A percentile compares a stretch with the other conserved stretches of the same genome.
Evolutionary conservation across 1,284 basidiomycete species (phyloP).

Genomic region (Ceratobasidium sp.): DNA sequence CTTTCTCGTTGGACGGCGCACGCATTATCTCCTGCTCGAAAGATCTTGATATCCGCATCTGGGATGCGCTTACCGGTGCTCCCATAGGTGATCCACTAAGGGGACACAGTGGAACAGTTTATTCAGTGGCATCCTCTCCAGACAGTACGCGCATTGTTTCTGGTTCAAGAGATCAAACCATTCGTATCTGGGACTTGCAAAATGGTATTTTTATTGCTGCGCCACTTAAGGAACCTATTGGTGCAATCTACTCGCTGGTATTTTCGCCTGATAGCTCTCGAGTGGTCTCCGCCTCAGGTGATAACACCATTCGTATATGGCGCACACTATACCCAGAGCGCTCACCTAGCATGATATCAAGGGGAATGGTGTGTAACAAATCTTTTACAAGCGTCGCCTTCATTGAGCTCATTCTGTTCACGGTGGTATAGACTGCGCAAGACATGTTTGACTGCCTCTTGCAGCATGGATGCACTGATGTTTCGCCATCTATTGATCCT

Average conservation of each 20-base stretch:
- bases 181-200: conserved; percentile 29
- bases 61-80: not conserved
- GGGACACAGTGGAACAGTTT: conserved; percentile 8
- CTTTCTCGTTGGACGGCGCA: conserved; percentile 1
- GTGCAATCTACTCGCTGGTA: not conserved
- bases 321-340: not conserved
- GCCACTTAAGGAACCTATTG: not conserved
- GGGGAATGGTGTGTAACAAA: too few relatives aligned
- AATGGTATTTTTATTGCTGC: too few relatives aligned
- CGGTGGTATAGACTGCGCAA: not conserved
- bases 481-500: not conserved
- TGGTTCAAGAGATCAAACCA: conserved; percentile 13
- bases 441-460: conserved; percentile 19
- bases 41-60: not conserved
- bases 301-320: conserved; percentile 29
- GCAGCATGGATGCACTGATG: not conserved
- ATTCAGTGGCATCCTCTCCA: conserved; percentile 15
- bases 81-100: too few relatives aligned
- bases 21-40: not conserved
- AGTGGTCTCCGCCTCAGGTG: conserved; percentile 21
- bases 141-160: conserved; percentile 10
- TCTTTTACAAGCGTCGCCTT: too few relatives aligned
- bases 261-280: conserved; percentile 18
- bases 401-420: too few relatives aligned
- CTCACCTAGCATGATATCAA: too few relatives aligned